Evolutionary conservation across 805 yeast species (phyloP), one percentile per base, ranked within the genome.

Genomic region (Ogataea minuta): DNA sequence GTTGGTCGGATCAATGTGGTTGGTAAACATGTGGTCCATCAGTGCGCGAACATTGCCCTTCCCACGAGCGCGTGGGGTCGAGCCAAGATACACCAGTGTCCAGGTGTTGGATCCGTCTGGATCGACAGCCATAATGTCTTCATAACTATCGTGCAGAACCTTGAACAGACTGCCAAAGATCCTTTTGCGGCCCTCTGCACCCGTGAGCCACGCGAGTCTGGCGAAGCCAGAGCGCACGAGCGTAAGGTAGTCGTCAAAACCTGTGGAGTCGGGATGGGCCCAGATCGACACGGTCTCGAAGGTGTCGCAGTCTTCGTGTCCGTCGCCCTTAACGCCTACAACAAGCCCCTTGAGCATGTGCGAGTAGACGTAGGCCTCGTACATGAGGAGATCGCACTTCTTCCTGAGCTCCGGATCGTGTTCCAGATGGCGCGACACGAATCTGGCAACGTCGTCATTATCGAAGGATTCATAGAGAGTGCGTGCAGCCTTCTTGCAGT

Each of bases 261-360:
- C 71, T 8, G 62, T 66, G 17, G 59, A 47, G 9, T 64, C 68
- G 4, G 81, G 81, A 20, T 61, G 62, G 9, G 76, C 62, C 79
- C 80, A 77, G 16, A 75, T 54, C 5, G 77, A 71, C 23, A 76
- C 81, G 6, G 80, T 70, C 59, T 76, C 80, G 54, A 72, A 77
- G 4, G 51, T 43, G 24, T 59, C 63, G 13, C 40, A 46, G 4
- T 37, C 23, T 29, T 62, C 66, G 32, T 50, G 56, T 26, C 53
- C 53, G 1, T 64, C 60, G 39, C 77, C 80, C 41, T 72, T 72
- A 24, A 75, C 62, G 4, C 72, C 81, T 17, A 75, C 53, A 20
- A 68, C 74, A 24, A 76, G 34, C 1, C 82, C 82, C 32, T 70
- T 68, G 39, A 64, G 48, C 28, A 77, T 67, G 48, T 74, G 79